Conservation (phyloP, 129 eudicot genomes). For the Erigeron canadensis region DNA sequence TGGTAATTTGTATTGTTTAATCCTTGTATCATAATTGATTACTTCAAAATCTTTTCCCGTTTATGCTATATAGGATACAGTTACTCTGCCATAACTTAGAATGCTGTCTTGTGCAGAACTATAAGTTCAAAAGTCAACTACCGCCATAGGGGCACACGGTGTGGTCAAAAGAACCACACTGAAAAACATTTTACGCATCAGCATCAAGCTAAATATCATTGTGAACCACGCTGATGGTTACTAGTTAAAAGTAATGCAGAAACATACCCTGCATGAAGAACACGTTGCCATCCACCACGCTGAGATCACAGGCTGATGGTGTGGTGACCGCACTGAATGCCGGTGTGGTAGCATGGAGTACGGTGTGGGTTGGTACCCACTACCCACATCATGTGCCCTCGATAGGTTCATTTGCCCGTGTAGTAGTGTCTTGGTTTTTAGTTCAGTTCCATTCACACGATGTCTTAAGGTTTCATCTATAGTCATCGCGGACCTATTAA, state of each 20-base stretch:
- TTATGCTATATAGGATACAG: constrained; percentile 6
- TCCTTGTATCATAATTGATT: neutral
- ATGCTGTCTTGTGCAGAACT: neutral
- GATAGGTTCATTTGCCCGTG: too few relatives aligned
- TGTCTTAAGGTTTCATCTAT: constrained; percentile 14
- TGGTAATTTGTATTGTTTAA: constrained; percentile 1
- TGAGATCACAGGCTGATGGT: too few relatives aligned
- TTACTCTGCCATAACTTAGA: constrained; percentile 6
- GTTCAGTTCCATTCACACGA: neutral
- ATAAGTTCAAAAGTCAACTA: constrained; percentile 16
- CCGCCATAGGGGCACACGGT: neutral
- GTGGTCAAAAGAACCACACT: too few relatives aligned
- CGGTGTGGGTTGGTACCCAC: too few relatives aligned
- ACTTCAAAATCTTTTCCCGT: constrained; percentile 5
- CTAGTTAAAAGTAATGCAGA: too few relatives aligned
- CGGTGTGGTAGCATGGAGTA: too few relatives aligned
- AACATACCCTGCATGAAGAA: too few relatives aligned
- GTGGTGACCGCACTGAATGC: too few relatives aligned
- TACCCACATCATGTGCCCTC: too few relatives aligned
- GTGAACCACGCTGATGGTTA: too few relatives aligned
- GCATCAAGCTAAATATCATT: neutral
- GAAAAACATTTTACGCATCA: neutral
- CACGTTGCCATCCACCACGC: too few relatives aligned
- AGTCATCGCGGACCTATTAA: neutral
- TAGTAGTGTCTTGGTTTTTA: too few relatives aligned